These are phyloP conservation scores for Castanopsis chinensis DNA, from an alignment of 306 rosid genomes.

Conservation along the genomic window DNA sequence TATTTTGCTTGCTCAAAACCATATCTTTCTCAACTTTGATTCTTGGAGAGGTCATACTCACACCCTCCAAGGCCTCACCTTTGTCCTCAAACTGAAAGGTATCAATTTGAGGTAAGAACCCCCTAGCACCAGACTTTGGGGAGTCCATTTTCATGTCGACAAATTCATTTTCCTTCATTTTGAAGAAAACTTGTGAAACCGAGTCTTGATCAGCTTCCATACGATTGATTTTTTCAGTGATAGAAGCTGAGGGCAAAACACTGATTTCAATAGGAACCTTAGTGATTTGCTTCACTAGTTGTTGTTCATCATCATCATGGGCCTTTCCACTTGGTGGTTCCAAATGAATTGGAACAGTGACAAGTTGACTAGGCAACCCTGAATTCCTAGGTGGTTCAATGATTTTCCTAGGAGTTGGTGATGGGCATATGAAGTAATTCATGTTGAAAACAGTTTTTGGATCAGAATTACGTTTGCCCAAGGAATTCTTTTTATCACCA, in stretches of 20 bases:
- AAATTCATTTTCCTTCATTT: constrained; percentile 60
- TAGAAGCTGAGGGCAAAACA: constrained; percentile 11
- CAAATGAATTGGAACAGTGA: constrained; percentile 43
- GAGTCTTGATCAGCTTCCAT: constrained; percentile 43
- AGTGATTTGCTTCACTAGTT: constrained; percentile 15
- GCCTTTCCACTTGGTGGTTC: constrained; percentile 24
- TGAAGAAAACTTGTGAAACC: constrained; percentile 57
- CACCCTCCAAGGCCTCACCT: constrained; percentile 36
- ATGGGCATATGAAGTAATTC: constrained; percentile 54
- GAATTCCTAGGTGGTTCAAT: constrained; percentile 20
- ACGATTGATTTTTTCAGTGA: constrained; percentile 9
- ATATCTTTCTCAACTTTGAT: constrained; percentile 33
- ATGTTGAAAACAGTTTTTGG: constrained; percentile 37
- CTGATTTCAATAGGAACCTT: constrained; percentile 9
- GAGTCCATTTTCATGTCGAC: constrained; percentile 80
- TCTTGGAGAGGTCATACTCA: constrained; percentile 44
- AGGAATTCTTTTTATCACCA: constrained; percentile 31
- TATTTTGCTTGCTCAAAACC: constrained; percentile 3
- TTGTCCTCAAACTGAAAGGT: constrained; percentile 39
- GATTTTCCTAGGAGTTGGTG: constrained; percentile 37
- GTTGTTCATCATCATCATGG: constrained; percentile 13
- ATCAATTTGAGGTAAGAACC: constrained; percentile 36
- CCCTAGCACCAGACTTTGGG: constrained; percentile 54
- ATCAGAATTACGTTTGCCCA: constrained; percentile 27
- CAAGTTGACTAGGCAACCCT: constrained; percentile 22